Evolutionary conservation across 768 basidiomycete genomes (phyloP).

Genomic region (Cantharellus cinnabarinus): DNA sequence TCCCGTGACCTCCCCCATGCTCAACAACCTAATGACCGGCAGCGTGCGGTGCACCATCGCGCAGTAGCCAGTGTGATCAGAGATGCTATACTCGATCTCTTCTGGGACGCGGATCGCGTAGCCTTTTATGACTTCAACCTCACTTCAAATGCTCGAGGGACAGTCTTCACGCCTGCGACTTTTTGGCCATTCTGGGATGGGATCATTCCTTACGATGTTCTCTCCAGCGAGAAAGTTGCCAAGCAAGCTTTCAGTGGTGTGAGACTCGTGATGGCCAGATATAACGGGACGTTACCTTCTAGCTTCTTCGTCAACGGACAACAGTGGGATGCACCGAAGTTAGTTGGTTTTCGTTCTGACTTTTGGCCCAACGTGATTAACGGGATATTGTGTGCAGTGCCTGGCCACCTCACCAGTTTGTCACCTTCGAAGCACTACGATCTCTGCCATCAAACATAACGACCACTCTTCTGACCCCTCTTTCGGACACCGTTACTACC

Average conservation of each 20-base stretch:
- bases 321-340: conserved; percentile 37
- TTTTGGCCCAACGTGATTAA: background rate
- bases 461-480: conserved; percentile 30
- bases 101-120: conserved; percentile 67
- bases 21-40: background rate
- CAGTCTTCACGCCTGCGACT: conserved; percentile 48
- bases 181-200: conserved; percentile 79
- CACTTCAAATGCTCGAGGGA: conserved; percentile 40
- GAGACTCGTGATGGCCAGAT: conserved; percentile 57
- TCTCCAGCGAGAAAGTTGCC: conserved; percentile 33
- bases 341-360: conserved; percentile 1
- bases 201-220: conserved; percentile 56
- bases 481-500: conserved; percentile 30
- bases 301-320: conserved; percentile 61
- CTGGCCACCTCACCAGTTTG: conserved; percentile 77
- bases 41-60: conserved; percentile 28
- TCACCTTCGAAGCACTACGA: conserved; percentile 54
- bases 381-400: conserved; percentile 26
- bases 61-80: conserved; percentile 36
- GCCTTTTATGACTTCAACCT: conserved; percentile 85
- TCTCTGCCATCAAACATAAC: conserved; percentile 57
- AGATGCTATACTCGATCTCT: conserved; percentile 59
- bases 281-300: conserved; percentile 70
- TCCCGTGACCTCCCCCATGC: conserved; percentile 10
- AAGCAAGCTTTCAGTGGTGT: conserved; percentile 54